These are phyloP conservation scores for Falciphora oryzae DNA, from an alignment of 2,329 filamentous ascomycete genomes.

Conservation along the genomic window DNA sequence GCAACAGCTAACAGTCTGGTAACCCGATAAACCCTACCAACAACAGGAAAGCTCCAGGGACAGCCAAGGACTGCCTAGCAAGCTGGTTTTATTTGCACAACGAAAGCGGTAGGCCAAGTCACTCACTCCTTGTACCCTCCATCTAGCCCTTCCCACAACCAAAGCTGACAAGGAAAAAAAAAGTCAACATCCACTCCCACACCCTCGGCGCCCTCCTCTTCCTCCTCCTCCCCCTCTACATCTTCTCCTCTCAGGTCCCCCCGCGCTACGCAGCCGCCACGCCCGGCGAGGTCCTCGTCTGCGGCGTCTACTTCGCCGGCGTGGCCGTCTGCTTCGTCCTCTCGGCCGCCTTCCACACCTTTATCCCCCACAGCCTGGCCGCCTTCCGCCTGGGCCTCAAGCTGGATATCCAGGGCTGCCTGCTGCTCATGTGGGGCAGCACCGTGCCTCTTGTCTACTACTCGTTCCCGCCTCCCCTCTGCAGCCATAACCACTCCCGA, in stretches of 20 bases:
- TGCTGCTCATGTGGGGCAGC: conserved; percentile 56
- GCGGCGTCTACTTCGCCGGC: conserved; percentile 35
- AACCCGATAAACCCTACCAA: not conserved
- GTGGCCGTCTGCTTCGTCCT: conserved; percentile 39
- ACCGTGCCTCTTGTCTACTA: conserved; percentile 55
- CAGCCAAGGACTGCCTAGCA: conserved; percentile 18
- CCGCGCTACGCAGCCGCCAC: conserved; percentile 30
- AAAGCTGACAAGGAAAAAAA: conserved; percentile 13
- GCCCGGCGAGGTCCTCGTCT: conserved; percentile 34
- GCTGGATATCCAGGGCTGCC: conserved; percentile 56
- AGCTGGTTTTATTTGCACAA: conserved; percentile 25
- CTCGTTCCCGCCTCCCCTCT: conserved; percentile 31
- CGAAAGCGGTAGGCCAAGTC: conserved; percentile 18
- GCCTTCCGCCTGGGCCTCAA: conserved; percentile 48
- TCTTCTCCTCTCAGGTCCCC: conserved; percentile 30
- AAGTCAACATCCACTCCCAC: conserved; percentile 42
- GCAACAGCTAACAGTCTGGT: not conserved
- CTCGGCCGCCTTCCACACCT: conserved; percentile 48
- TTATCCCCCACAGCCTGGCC: conserved; percentile 47
- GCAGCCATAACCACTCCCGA: too few species aligned
- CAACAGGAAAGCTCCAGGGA: conserved; percentile 19
- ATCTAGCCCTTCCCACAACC: not conserved
- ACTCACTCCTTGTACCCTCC: not conserved
- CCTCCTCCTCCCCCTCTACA: conserved; percentile 27
- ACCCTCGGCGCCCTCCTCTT: conserved; percentile 35